Evolutionary conservation across 176 grass and related monocot genomes (phyloP).

Genomic region (Carex pumila): DNA sequence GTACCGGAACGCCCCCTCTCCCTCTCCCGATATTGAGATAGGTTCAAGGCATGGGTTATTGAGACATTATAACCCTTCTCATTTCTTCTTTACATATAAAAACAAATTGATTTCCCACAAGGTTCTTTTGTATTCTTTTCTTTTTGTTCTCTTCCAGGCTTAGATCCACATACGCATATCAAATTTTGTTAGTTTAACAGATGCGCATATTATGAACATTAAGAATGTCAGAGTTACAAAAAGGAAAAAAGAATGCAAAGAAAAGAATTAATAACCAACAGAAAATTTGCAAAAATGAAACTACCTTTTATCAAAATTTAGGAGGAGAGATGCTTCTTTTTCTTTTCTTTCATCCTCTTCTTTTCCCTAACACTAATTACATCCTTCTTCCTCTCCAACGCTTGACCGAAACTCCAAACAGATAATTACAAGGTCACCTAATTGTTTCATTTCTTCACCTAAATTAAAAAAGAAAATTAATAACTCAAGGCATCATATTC

Average conservation of each 20-base stretch:
- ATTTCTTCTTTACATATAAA: background rate
- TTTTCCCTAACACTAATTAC: conserved; percentile 13
- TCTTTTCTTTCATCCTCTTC: background rate
- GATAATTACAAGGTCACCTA: background rate
- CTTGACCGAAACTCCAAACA: background rate
- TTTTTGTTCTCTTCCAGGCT: background rate
- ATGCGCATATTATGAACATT: background rate
- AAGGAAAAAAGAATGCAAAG: background rate
- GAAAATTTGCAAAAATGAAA: background rate
- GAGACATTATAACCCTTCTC: no score
- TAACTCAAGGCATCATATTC: background rate
- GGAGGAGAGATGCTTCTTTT: background rate
- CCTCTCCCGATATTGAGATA: no score
- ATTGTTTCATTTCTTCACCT: background rate
- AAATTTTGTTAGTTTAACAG: background rate
- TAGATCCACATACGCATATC: background rate
- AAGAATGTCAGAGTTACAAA: background rate
- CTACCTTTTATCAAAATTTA: conserved; percentile 16
- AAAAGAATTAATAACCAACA: background rate
- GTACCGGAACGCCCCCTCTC: no score
- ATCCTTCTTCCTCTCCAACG: background rate
- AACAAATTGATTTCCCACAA: background rate
- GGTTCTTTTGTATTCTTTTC: background rate
- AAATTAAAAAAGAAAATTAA: background rate
- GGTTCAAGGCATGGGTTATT: no score